A percentile compares a stretch with the other conserved stretches of the same genome.
phyloP scores from a whole-genome alignment of 2,329 filamentous ascomycete species.

The Ophiostoma fasciatum region DNA sequence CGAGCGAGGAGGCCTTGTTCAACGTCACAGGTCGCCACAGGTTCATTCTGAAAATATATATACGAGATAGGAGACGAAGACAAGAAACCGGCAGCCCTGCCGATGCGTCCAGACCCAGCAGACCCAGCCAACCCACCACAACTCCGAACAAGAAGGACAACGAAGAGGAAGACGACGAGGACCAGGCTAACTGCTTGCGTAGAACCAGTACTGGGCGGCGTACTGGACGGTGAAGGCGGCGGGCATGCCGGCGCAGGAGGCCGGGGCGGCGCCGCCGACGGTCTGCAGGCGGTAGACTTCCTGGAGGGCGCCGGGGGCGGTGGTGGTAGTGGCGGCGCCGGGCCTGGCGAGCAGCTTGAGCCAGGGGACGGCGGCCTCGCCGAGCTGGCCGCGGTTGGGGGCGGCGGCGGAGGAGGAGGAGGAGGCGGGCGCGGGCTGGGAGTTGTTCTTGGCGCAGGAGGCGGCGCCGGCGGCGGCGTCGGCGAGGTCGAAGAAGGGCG shows the following conservation, averaged over 20 bases:
- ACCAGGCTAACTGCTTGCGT: slow-evolving; percentile 9
- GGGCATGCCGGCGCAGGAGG: slow-evolving; percentile 52
- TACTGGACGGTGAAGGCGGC: slow-evolving; percentile 62
- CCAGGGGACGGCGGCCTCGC: slow-evolving; percentile 64
- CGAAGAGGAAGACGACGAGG: not conserved
- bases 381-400: slow-evolving; percentile 34
- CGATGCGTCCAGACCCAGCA: too few species aligned
- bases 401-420: slow-evolving; percentile 35
- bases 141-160: not conserved
- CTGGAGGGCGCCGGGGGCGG: slow-evolving; percentile 47
- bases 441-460: slow-evolving; percentile 46
- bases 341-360: slow-evolving; percentile 48
- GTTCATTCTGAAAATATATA: too few species aligned
- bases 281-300: slow-evolving; percentile 77
- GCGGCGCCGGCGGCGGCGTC: slow-evolving; percentile 44
- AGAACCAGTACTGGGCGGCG: slow-evolving; percentile 52
- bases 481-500: slow-evolving; percentile 72
- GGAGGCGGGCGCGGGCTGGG: slow-evolving; percentile 45
- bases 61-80: not conserved
- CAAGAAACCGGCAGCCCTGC: too few species aligned
- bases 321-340: too few species aligned
- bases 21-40: too few species aligned
- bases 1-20: too few species aligned
- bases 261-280: slow-evolving; percentile 62
- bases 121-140: too few species aligned